Conservation (phyloP, 202 grass and related monocot genomes). For the Musa balbisiana region DNA sequence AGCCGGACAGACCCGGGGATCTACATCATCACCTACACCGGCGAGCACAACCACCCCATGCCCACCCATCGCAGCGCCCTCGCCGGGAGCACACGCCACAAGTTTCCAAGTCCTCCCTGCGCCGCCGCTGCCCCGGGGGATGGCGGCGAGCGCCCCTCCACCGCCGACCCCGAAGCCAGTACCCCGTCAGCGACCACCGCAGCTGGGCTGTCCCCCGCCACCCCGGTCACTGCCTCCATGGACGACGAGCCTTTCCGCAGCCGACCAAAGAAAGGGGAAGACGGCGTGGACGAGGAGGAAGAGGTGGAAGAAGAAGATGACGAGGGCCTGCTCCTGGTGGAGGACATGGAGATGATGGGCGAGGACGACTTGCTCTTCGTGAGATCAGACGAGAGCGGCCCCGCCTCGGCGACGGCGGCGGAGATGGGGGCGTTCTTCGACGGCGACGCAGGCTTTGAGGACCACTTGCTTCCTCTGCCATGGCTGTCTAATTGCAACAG, state of each 20-base stretch:
- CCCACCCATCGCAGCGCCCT: slow-evolving; percentile 39
- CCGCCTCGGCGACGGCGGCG: not conserved
- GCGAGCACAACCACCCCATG: slow-evolving; percentile 37
- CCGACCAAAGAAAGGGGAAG: not conserved
- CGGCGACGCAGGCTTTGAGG: not conserved
- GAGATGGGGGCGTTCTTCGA: not conserved
- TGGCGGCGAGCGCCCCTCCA: too few relatives aligned
- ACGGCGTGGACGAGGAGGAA: not conserved
- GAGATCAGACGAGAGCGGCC: not conserved
- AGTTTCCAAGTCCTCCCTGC: not conserved
- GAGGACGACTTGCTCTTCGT: slow-evolving; percentile 9
- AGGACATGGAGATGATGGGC: slow-evolving; percentile 7
- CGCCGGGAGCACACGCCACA: slow-evolving; percentile 28
- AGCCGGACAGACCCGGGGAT: slow-evolving; percentile 30
- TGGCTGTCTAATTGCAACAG: not conserved
- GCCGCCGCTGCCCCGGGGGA: not conserved
- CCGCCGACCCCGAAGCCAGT: not conserved
- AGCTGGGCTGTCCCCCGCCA: slow-evolving; percentile 14
- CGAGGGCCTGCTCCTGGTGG: not conserved
- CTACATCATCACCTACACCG: slow-evolving; percentile 40
- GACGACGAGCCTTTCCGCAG: slow-evolving; percentile 18
- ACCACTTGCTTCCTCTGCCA: not conserved
- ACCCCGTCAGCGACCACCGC: not conserved
- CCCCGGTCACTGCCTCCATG: slow-evolving; percentile 5
- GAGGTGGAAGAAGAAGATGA: not conserved